Base-by-base conservation (phyloP, 805 yeast species). In the Yamadazyma sp. region DNA sequence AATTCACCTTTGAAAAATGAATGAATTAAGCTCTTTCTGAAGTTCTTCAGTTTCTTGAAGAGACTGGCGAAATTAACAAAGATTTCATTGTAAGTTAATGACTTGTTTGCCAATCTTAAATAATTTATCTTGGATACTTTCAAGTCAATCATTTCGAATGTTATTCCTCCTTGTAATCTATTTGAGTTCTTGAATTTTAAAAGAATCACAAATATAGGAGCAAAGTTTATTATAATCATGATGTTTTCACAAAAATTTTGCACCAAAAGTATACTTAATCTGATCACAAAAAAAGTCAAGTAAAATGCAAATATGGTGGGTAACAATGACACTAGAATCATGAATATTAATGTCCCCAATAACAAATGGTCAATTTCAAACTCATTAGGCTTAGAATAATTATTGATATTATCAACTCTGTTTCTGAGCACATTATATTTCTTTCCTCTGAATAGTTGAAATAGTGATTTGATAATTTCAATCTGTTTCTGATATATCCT, bases 241-340 rank as follows among this genome's bases (percentile, higher is more conserved):
- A 68, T 31, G 27, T 80, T 64, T 45, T 86, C 93, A 15, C 82
- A 56, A 1, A 64, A 33, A 13, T 81, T 78, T 23, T 75, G 62
- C 1, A 69, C 33, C 3, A 65, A 36, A 27, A 86, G 60, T 4
- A 77, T 67, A 0, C 69, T 43, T 23, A 87, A 50, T 36, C 88
- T 66, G 4, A 80, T 64, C 0, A 70, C 41, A 5, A 86, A 82
- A 57, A 88, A 91, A 15, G 81, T 75, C 12, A 79, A 47, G 52
- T 93, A 93, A 53, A 89, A 93, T 10, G 93, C 93, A 46, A 81
- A 55, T 2, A 87, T 82, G 0, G 99, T 93, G 1, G 98, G 98
- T 32, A 88, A 57, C 22, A 94, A 63, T 47, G 88, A 85, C 0
- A 83, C 60, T 34, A 86, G 62, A 11, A 89, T 77, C 31, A 91